Conservation (phyloP, 352 stramenopile species). For the Globisporangium nodosum region DNA sequence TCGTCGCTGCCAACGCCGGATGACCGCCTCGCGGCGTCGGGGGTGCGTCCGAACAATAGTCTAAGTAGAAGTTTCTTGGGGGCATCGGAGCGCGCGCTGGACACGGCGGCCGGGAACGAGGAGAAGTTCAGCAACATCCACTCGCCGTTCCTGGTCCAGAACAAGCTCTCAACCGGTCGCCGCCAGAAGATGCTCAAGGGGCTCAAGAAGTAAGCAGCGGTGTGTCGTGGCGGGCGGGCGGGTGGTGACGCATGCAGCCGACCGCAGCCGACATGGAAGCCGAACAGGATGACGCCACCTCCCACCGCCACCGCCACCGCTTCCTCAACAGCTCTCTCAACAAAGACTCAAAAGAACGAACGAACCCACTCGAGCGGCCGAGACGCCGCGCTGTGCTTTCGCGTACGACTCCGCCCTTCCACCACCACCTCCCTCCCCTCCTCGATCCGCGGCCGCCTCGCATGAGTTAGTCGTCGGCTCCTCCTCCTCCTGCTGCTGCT, state of each 20-base stretch:
- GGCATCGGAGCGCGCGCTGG: conserved; percentile 18
- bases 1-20: conserved; percentile 17
- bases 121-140: conserved; percentile 86
- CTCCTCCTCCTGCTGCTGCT: neutral
- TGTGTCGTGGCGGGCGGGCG: neutral
- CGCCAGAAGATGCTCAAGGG: conserved; percentile 88
- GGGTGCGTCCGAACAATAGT: conserved; percentile 35
- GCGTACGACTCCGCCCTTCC: conserved; percentile 1
- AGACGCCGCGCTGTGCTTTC: neutral
- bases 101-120: conserved; percentile 49
- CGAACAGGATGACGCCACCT: neutral
- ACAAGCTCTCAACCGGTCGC: conserved; percentile 81
- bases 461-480: neutral
- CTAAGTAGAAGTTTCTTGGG: conserved; percentile 56
- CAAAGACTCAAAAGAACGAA: conserved; percentile 15
- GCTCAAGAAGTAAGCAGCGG: conserved; percentile 66
- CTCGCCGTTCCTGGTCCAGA: conserved; percentile 78
- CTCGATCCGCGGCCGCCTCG: neutral
- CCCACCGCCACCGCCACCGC: neutral
- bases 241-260: too few relatives aligned
- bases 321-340: too few relatives aligned
- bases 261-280: neutral
- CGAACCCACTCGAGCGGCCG: conserved; percentile 3
- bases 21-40: neutral
- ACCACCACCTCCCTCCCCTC: neutral